Evolutionary conservation across 2,329 filamentous ascomycete species (phyloP).

Genomic region (Fusarium setosum): DNA sequence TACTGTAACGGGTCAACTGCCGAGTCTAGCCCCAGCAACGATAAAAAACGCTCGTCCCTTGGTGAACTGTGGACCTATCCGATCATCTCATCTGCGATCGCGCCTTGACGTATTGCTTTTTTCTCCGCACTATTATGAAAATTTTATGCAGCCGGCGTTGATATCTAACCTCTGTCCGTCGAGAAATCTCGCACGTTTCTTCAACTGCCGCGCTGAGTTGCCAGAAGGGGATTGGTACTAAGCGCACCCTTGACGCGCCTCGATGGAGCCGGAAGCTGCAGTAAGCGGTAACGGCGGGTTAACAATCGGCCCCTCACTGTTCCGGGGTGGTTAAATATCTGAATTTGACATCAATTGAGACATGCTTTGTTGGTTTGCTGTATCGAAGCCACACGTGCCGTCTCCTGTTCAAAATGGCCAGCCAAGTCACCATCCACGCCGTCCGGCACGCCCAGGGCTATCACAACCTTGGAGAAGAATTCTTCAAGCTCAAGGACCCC

Average conservation of each 20-base stretch:
- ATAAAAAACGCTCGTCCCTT: not conserved
- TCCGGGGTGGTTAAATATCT: not conserved
- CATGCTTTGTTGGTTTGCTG: not conserved
- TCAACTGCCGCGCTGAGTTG: slow-evolving; percentile 25
- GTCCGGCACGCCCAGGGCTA: slow-evolving; percentile 30
- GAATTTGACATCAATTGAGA: not conserved
- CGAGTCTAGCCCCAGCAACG: not conserved
- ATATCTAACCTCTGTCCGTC: slow-evolving; percentile 15
- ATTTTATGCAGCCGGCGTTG: not conserved
- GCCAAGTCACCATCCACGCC: slow-evolving; percentile 25
- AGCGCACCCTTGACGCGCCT: slow-evolving; percentile 4
- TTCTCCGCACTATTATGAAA: not conserved
- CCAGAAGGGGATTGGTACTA: slow-evolving; percentile 10
- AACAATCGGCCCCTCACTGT: not conserved
- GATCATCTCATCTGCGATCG: not conserved
- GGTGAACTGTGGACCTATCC: not conserved
- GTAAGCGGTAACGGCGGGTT: slow-evolving; percentile 10
- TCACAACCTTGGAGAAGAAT: slow-evolving; percentile 34
- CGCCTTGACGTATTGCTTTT: not conserved
- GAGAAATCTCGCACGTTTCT: slow-evolving; percentile 20
- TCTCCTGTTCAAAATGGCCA: slow-evolving; percentile 4
- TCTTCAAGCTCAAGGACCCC: slow-evolving; percentile 29
- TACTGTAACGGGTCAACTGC: slow-evolving; percentile 16
- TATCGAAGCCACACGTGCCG: not conserved
- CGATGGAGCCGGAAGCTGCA: slow-evolving; percentile 14